Base-by-base conservation (phyloP, 257 asterid species). In the Anisodus tanguticus region DNA sequence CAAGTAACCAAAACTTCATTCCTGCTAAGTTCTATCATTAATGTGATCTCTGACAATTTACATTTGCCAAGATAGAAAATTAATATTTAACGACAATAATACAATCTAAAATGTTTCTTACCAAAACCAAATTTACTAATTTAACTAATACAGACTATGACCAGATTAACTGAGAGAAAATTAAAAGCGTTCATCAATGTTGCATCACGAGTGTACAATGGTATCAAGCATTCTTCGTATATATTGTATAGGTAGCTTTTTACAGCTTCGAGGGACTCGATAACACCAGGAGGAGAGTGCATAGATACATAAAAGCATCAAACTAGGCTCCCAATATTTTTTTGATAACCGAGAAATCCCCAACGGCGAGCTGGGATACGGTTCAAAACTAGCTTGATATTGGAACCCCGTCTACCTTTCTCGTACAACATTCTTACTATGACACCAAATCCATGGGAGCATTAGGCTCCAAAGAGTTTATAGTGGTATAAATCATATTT, bases 1-100 rank as follows among this genome's bases (percentile, higher is more conserved):
- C 47, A 81, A 49, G 82, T 54, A 41, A 60, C 51, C n/a, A 82
- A 68, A 85, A 79, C 54, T 7, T 54, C 80, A 81, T 19, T 76
- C 16, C 59, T 1, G 62, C 81, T 1, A 74, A 51, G 35, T 74
- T 12, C 45, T 51, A 76, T 22, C 43, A 8, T 49, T 49, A 76
- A 15, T 51, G 47, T 51, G 45, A 76, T 12, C 39, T 51, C 41
- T 51, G 62, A 26, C 62, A 74, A 47, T 74, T 26, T 76, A 26
- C 81, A 26, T 19, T 76, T 26, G 47, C 77, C 10, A 69, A 69
- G 26, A 26, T 26, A 76, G 81, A 51, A 72, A 49, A 51, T 51
- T 13, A 76, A 76, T 22, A 26, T 76, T 76, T 51, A 76, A 22
- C 26, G 9, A 26, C 41, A 51, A 22, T 51, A 53, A 51, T 53